Conservation (phyloP, 257 asterid species). For the Eucommia ulmoides region DNA sequence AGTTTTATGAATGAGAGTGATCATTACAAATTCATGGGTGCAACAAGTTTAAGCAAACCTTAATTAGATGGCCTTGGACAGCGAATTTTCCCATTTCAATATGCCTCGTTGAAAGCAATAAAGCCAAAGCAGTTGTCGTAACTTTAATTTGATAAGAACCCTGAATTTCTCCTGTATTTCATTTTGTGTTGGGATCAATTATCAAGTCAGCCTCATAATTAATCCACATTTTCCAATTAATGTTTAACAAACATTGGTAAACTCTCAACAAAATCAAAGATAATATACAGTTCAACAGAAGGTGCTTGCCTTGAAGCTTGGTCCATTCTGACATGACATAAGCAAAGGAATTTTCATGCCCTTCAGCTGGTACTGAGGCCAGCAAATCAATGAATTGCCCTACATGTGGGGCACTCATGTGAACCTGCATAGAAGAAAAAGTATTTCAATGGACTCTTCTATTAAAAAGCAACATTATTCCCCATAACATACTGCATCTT, state of each 20-base stretch:
- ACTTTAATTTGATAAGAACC: conserved; percentile 96
- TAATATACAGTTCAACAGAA: neutral
- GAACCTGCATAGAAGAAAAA: conserved; percentile 55
- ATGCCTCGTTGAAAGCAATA: conserved; percentile 69
- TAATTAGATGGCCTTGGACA: conserved; percentile 66
- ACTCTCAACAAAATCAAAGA: neutral
- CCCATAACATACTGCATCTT: neutral
- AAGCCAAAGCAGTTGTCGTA: conserved; percentile 77
- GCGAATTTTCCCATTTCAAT: conserved; percentile 48
- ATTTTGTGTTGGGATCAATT: neutral
- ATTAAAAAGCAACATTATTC: conserved; percentile 1
- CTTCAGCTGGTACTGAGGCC: conserved; percentile 70
- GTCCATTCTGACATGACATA: conserved; percentile 95
- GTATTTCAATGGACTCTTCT: conserved; percentile 4
- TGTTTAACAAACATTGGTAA: too few relatives aligned
- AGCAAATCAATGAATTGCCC: conserved; percentile 77
- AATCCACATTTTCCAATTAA: too few relatives aligned
- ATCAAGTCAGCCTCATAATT: neutral
- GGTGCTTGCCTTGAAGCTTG: conserved; percentile 66
- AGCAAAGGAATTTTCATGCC: conserved; percentile 59
- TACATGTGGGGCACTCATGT: conserved; percentile 71
- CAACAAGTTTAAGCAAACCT: conserved; percentile 36
- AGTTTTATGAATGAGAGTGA: too few relatives aligned
- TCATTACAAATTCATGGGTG: neutral
- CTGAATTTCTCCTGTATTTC: conserved; percentile 69